Conservation (phyloP, 202 grass and related monocot species). For the Zoysia matrella region DNA sequence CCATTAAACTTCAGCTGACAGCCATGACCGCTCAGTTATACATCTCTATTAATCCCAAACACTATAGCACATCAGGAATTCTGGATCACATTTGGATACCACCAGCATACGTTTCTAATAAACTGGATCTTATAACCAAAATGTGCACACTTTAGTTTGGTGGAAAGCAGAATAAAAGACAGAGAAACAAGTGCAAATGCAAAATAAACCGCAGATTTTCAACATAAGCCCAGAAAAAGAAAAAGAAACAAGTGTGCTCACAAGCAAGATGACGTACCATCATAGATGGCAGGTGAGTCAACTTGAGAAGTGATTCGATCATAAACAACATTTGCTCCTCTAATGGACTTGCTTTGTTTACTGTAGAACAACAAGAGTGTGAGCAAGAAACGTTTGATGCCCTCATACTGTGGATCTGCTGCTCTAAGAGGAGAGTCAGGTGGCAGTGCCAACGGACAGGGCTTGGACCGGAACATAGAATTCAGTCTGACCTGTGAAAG, state of each 20-base stretch:
- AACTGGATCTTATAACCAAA: background rate
- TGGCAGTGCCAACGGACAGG: slow-evolving; percentile 85
- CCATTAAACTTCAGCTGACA: slow-evolving; percentile 16
- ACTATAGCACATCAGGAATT: slow-evolving; percentile 16
- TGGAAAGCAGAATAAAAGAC: background rate
- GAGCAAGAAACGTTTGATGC: slow-evolving; percentile 73
- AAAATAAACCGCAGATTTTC: slow-evolving; percentile 21
- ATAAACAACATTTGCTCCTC: slow-evolving; percentile 92
- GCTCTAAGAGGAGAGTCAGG: slow-evolving; percentile 78
- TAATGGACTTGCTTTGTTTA: slow-evolving; percentile 95
- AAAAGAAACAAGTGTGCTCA: slow-evolving; percentile 36
- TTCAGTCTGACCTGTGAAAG: slow-evolving; percentile 75
- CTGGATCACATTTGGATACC: background rate
- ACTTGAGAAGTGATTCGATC: slow-evolving; percentile 86
- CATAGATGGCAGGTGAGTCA: slow-evolving; percentile 79
- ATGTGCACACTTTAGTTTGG: background rate
- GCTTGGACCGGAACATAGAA: slow-evolving; percentile 90
- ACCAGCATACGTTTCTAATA: slow-evolving; percentile 1
- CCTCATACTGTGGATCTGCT: slow-evolving; percentile 73
- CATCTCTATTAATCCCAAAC: slow-evolving; percentile 11
- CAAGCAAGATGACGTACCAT: slow-evolving; percentile 63
- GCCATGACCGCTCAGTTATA: background rate
- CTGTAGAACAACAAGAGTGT: slow-evolving; percentile 92
- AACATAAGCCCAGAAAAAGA: background rate
- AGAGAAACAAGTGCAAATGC: slow-evolving; percentile 15